phyloP scores from a whole-genome alignment of 805 yeast species.

The Helenozyma baotianmanensis region DNA sequence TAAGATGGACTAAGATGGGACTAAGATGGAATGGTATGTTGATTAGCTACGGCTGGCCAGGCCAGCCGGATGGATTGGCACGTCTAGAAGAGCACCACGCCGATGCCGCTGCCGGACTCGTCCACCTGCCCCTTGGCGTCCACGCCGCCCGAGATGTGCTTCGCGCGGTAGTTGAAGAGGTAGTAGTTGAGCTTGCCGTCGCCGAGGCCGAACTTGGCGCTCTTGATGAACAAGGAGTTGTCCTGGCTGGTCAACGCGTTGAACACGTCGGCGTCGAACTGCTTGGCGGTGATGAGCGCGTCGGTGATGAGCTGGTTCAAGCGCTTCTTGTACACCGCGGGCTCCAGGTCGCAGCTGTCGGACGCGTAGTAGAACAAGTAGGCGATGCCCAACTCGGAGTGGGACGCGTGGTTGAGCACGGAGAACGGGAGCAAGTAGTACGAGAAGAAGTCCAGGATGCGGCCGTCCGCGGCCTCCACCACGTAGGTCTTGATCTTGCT shows the following conservation, averaged over 20 bases:
- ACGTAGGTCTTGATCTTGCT: constrained; percentile 75
- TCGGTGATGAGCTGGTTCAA: constrained; percentile 61
- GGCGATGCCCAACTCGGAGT: constrained; percentile 74
- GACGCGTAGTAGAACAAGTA: constrained; percentile 89
- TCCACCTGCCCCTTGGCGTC: constrained; percentile 49
- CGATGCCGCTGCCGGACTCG: constrained; percentile 70
- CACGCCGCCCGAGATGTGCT: constrained; percentile 79
- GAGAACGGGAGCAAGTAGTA: constrained; percentile 87
- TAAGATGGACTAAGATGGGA: no score
- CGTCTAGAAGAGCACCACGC: constrained; percentile 75
- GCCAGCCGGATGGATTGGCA: no score
- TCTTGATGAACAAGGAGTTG: constrained; percentile 75
- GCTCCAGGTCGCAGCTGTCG: constrained; percentile 33
- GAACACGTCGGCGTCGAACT: constrained; percentile 76
- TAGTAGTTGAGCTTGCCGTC: constrained; percentile 91
- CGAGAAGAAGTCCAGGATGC: constrained; percentile 83
- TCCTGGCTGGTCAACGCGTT: constrained; percentile 91
- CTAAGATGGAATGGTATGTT: no score
- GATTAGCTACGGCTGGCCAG: no score
- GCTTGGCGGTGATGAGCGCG: constrained; percentile 70
- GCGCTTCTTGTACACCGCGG: constrained; percentile 49
- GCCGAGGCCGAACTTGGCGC: constrained; percentile 85
- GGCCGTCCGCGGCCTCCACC: constrained; percentile 58
- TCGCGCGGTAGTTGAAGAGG: constrained; percentile 82
- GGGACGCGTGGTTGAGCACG: constrained; percentile 61